A percentile compares a stretch with the other conserved stretches of the same genome.
Evolutionary conservation across 176 grass and related monocot genomes (phyloP).

Genomic region (Calamus simplicifolius): DNA sequence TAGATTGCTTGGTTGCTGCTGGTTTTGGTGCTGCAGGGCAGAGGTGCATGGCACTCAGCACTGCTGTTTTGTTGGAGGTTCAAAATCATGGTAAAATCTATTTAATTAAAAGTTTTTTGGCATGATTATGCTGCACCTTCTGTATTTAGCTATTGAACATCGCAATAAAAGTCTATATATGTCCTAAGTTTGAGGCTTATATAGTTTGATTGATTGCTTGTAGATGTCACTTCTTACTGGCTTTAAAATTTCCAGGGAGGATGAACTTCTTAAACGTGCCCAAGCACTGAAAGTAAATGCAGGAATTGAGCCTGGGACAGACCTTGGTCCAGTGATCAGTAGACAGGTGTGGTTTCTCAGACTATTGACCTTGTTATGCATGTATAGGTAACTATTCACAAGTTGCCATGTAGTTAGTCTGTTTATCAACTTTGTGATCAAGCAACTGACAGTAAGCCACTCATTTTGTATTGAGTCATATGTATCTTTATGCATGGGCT

Average conservation of each 20-base stretch:
- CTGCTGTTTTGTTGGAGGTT: constrained; percentile 88
- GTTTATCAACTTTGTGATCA: too few species aligned
- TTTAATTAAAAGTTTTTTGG: background rate
- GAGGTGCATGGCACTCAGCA: constrained; percentile 99
- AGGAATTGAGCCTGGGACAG: constrained; percentile 56
- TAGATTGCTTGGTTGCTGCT: constrained; percentile 88
- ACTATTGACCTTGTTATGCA: too few species aligned
- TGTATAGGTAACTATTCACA: too few species aligned
- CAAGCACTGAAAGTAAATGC: constrained; percentile 59
- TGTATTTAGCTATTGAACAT: too few species aligned
- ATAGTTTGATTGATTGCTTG: too few species aligned
- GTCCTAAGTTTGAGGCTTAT: too few species aligned
- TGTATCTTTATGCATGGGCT: too few species aligned
- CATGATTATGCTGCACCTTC: background rate
- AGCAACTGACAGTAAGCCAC: too few species aligned
- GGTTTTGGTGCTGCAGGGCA: constrained; percentile 96
- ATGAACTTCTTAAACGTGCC: constrained; percentile 62
- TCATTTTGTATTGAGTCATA: too few species aligned
- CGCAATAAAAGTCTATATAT: too few species aligned
- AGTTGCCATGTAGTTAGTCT: too few species aligned
- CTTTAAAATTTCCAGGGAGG: constrained; percentile 50
- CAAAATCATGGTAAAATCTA: constrained; percentile 64
- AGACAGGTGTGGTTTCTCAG: constrained; percentile 39
- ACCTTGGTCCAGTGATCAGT: constrained; percentile 94
- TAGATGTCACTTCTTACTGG: constrained; percentile 4